Evolutionary conservation across 805 yeast genomes (phyloP).

Genomic region (Maudiozyma barnettii): DNA sequence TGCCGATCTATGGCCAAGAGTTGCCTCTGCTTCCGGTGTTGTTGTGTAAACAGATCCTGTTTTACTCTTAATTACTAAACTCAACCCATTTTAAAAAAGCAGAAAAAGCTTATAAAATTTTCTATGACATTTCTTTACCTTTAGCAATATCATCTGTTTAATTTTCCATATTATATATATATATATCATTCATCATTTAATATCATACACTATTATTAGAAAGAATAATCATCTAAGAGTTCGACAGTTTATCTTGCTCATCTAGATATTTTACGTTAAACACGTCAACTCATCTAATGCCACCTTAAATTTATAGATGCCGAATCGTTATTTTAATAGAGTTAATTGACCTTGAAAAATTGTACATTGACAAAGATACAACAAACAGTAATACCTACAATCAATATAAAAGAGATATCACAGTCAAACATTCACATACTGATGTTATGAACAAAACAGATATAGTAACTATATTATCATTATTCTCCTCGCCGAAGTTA

Average conservation of each 20-base stretch:
- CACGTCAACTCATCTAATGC: no score
- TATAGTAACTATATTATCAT: slow-evolving; percentile 29
- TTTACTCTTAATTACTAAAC: not conserved
- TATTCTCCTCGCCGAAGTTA: slow-evolving; percentile 44
- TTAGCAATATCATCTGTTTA: no score
- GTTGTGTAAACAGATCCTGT: slow-evolving; percentile 65
- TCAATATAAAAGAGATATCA: not conserved
- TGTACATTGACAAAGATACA: no score
- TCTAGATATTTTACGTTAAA: no score
- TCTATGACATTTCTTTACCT: no score
- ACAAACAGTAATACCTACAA: no score
- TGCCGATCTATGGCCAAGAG: slow-evolving; percentile 99
- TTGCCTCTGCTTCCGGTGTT: slow-evolving; percentile 99
- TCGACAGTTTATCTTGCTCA: no score
- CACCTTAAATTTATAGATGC: no score
- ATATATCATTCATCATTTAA: not conserved
- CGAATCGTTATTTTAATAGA: no score
- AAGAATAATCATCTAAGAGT: no score
- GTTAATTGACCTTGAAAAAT: no score
- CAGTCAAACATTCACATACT: not conserved
- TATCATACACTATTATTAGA: not conserved
- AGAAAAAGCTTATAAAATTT: not conserved
- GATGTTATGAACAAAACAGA: slow-evolving; percentile 9
- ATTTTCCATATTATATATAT: not conserved
- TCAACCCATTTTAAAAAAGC: not conserved